These are phyloP conservation scores for Cucurbita maxima DNA, from an alignment of 306 rosid genomes.

Conservation along the genomic window DNA sequence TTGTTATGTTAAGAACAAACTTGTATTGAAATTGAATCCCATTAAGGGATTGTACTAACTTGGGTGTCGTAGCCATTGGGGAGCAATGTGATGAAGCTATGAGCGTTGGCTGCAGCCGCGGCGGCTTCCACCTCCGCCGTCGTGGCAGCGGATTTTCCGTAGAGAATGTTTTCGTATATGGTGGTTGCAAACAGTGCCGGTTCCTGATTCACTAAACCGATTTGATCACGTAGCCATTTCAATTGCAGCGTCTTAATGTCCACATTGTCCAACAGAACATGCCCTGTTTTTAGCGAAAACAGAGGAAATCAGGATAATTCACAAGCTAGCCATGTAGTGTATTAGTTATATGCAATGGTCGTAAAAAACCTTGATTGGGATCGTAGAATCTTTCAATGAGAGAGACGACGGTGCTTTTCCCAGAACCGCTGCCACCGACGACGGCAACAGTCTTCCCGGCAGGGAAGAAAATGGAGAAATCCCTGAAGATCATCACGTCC, in stretches of 20 bases:
- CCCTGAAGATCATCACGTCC: slow-evolving; percentile 63
- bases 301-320: not conserved
- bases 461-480: slow-evolving; percentile 77
- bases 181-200: slow-evolving; percentile 97
- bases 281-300: slow-evolving; percentile 43
- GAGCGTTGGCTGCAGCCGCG: slow-evolving; percentile 89
- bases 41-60: slow-evolving; percentile 18
- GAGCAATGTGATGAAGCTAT: slow-evolving; percentile 77
- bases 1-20: not conserved
- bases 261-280: slow-evolving; percentile 63
- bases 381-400: slow-evolving; percentile 93
- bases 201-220: slow-evolving; percentile 94
- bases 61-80: slow-evolving; percentile 87
- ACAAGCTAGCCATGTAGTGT: not conserved
- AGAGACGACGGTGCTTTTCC: slow-evolving; percentile 95
- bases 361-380: slow-evolving; percentile 65
- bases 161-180: slow-evolving; percentile 82
- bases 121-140: slow-evolving; percentile 86
- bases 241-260: slow-evolving; percentile 73
- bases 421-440: slow-evolving; percentile 97
- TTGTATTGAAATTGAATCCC: not conserved
- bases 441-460: slow-evolving; percentile 95
- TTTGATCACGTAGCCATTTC: slow-evolving; percentile 89
- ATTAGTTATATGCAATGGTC: not conserved
- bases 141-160: slow-evolving; percentile 81